Conservation (phyloP, 192 early-diverging fungal genomes). For the Haplosporangium gracile region DNA sequence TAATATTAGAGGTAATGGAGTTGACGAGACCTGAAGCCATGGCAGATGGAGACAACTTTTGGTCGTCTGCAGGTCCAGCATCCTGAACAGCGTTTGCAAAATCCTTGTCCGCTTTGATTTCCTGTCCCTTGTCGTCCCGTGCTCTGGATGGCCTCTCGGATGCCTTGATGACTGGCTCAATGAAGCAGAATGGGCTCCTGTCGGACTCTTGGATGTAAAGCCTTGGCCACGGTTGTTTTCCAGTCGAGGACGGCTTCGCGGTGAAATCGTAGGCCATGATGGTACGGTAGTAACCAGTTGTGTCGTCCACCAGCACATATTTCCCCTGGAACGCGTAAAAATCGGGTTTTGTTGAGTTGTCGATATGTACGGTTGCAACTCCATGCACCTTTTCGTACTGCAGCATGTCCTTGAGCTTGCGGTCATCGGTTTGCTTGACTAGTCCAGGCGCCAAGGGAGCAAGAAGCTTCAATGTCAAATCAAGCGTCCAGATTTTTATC, state of each 20-base stretch:
- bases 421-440: background rate
- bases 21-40: conserved; percentile 33
- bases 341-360: conserved; percentile 16
- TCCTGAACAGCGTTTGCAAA: background rate
- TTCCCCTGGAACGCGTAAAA: conserved; percentile 26
- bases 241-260: background rate
- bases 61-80: background rate
- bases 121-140: conserved; percentile 1
- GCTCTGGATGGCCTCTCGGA: background rate
- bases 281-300: conserved; percentile 21
- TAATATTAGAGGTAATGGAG: conserved; percentile 27
- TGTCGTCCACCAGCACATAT: conserved; percentile 41
- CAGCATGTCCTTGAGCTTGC: conserved; percentile 29
- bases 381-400: conserved; percentile 36
- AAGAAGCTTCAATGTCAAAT: conserved; percentile 10
- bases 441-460: conserved; percentile 9
- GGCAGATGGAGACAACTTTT: conserved; percentile 13
- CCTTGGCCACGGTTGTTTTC: conserved; percentile 19
- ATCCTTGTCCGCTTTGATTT: background rate
- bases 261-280: conserved; percentile 35
- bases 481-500: conserved; percentile 33
- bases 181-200: conserved; percentile 14
- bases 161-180: background rate
- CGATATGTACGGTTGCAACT: conserved; percentile 23
- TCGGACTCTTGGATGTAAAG: conserved; percentile 18